Evolutionary conservation across 2,329 filamentous ascomycete genomes (phyloP).

Genomic region (Paraconiothyrium sp.): DNA sequence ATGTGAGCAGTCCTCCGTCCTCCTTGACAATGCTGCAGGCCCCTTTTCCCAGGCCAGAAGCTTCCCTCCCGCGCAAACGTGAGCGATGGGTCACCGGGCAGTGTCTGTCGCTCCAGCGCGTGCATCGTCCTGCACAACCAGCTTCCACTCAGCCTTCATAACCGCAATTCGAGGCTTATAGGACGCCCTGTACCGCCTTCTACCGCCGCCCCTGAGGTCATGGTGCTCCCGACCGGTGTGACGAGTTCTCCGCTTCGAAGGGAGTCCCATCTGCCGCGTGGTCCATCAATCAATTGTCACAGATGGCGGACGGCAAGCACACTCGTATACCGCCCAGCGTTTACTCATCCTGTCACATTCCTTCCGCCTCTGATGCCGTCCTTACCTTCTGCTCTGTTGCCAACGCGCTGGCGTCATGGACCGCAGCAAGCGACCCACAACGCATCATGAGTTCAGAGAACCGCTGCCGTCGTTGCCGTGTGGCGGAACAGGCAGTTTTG

Average conservation of each 20-base stretch:
- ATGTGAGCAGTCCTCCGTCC: conserved; percentile 10
- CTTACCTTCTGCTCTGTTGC: not conserved
- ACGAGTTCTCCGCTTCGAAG: not conserved
- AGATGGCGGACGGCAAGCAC: not conserved
- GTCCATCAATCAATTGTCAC: not conserved
- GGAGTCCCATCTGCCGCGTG: conserved; percentile 1
- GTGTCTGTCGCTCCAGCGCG: not conserved
- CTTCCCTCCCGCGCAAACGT: not conserved
- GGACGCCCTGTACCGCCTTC: not conserved
- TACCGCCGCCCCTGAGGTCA: not conserved
- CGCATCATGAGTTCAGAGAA: not conserved
- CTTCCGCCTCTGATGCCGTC: not conserved
- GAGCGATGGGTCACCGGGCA: not conserved
- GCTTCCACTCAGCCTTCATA: conserved; percentile 3
- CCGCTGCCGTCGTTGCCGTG: not conserved
- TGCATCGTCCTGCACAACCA: not conserved
- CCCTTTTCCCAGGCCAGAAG: not conserved
- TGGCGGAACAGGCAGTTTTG: not conserved
- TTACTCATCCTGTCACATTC: conserved; percentile 2
- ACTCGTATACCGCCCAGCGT: not conserved
- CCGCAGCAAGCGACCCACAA: not conserved
- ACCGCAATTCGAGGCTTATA: not conserved
- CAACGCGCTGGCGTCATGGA: conserved; percentile 6
- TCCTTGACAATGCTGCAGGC: not conserved
- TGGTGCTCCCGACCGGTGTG: conserved; percentile 13